Evolutionary conservation across 495 filamentous ascomycete genomes (phyloP).

Genomic region (Lasiosphaeriaceae sp.): DNA sequence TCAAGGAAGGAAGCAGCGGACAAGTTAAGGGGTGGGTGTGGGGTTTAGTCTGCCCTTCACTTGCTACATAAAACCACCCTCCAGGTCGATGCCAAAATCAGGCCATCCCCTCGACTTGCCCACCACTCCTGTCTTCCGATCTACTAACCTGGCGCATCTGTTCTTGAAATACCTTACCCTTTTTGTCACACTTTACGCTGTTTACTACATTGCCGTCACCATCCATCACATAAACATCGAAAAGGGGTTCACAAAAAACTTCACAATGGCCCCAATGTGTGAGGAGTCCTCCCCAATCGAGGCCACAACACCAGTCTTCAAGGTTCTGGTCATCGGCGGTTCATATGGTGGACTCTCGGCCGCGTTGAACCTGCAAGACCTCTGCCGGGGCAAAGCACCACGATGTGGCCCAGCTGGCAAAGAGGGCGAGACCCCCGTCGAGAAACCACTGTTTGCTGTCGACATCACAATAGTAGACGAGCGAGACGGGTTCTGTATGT

Average conservation of each 20-base stretch:
- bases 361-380: conserved; percentile 57
- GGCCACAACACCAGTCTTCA: conserved; percentile 23
- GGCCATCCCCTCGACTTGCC: too few relatives aligned
- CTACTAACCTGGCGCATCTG: too few relatives aligned
- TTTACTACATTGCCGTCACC: background rate
- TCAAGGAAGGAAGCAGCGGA: too few relatives aligned
- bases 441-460: conserved; percentile 40
- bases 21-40: too few relatives aligned
- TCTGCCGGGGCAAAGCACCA: conserved; percentile 40
- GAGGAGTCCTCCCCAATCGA: background rate
- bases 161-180: too few relatives aligned
- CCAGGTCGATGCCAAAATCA: too few relatives aligned
- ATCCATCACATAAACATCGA: background rate
- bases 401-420: conserved; percentile 19
- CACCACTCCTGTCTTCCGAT: too few relatives aligned
- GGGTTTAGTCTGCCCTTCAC: too few relatives aligned
- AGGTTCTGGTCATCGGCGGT: conserved; percentile 56
- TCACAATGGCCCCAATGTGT: conserved; percentile 16
- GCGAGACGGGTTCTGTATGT: conserved; percentile 65
- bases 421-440: conserved; percentile 20
- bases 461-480: conserved; percentile 68
- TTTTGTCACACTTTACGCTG: background rate
- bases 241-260: background rate
- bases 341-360: conserved; percentile 62
- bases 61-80: too few relatives aligned